Base-by-base conservation (phyloP, 352 stramenopile genomes). In the Pseudoperonospora humuli region DNA sequence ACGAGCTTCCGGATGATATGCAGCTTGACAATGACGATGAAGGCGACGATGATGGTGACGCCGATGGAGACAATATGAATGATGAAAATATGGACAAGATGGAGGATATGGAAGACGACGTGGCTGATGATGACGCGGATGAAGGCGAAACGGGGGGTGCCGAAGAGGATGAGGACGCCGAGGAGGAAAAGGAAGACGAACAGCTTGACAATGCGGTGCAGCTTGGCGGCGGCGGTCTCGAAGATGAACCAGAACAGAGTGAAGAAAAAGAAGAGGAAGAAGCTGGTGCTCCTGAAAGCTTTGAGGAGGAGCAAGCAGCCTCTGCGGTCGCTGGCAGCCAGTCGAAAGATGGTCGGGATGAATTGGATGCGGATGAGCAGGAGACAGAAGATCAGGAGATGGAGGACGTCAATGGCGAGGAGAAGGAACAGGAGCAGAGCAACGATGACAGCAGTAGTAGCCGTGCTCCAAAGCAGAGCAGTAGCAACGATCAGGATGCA, bases 1-100 rank as follows among this genome's bases (percentile, higher is more conserved):
- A 89, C 36, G 82, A 94, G 9, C 62, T 89, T 29, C 70, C 78
- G 2, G 81, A 95, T 31, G 63, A 91, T 35, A 95, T 89, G 70
- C 75, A 95, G 35, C 61, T 98, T 11, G 69, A 87, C 20, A 61
- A 77, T 11, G 74, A 83, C 11, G 57, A 48, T 17, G 65, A 64
- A 15, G 68, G 45, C 11, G 62, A 58, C 19, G 67, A 80, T n/a
- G 64, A 64, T 31, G 57, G 53, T 11, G 62, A 72, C 5, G 48
- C 43, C 24, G 65, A 83, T 4, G 58, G 57, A 7, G 63, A 64
- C 14, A 70, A 72, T 7, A 45, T 58, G 13, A 63, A 79, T 20
- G 67, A 78, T 13, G 59, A 60, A 45, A 62, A 87, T 3, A 70
- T 75, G 21, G 65, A 88, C 13, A 67, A 74, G 14, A 53, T 73